Conservation (phyloP, 768 basidiomycete species). For the Amanita pseudoporphyria region DNA sequence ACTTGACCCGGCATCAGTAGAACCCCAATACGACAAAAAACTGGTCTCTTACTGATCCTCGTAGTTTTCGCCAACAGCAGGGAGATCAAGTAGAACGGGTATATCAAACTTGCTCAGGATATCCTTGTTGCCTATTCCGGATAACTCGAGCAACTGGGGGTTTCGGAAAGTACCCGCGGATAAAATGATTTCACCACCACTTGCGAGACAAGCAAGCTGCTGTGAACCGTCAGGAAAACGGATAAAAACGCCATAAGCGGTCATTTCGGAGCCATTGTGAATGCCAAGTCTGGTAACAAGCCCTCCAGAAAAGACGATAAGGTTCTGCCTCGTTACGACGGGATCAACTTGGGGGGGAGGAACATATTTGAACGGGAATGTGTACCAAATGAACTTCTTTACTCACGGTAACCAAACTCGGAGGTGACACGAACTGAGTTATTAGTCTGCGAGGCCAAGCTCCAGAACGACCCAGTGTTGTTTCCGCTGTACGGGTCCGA, state of each 20-base stretch:
- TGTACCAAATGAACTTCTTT: not conserved
- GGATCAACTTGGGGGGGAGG: constrained; percentile 17
- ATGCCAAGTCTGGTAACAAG: constrained; percentile 16
- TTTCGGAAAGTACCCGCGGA: constrained; percentile 21
- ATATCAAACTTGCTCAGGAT: constrained; percentile 39
- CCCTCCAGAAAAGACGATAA: constrained; percentile 17
- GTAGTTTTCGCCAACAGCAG: constrained; percentile 44
- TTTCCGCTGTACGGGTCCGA: constrained; percentile 19
- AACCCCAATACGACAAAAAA: not conserved
- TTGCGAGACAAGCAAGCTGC: constrained; percentile 10
- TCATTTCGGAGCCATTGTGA: constrained; percentile 1
- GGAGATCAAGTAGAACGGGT: constrained; percentile 33
- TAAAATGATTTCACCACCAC: constrained; percentile 19
- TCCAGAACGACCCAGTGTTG: constrained; percentile 20
- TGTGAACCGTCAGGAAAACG: constrained; percentile 18
- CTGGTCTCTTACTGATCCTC: constrained; percentile 19
- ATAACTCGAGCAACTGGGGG: constrained; percentile 44
- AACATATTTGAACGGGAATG: not conserved
- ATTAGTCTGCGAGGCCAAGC: constrained; percentile 17
- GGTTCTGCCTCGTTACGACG: constrained; percentile 14
- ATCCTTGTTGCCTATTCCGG: constrained; percentile 49
- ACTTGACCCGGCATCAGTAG: constrained; percentile 8
- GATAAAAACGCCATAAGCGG: constrained; percentile 16
- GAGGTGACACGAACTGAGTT: constrained; percentile 18
- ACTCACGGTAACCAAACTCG: constrained; percentile 23